Conservation (phyloP, 148 eudicot genomes). For the Chenopodium album region DNA sequence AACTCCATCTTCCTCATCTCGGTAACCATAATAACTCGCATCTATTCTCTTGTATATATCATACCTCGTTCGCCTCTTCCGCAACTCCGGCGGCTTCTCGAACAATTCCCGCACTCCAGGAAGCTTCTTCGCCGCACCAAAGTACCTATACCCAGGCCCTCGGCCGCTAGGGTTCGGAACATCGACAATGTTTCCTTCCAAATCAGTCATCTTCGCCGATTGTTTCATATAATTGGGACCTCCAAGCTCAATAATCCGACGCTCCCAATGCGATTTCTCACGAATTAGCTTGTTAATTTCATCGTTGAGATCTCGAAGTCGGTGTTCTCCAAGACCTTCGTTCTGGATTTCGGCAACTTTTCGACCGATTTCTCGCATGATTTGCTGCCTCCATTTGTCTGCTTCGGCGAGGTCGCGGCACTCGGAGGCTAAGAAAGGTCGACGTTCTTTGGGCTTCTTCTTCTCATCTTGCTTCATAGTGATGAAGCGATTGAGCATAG, state of each 20-base stretch:
- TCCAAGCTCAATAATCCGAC: conserved; percentile 75
- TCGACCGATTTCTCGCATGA: conserved; percentile 79
- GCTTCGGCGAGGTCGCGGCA: conserved; percentile 94
- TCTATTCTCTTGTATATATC: conserved; percentile 85
- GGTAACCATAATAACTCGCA: conserved; percentile 86
- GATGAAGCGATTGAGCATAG: conserved; percentile 89
- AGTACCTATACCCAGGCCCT: conserved; percentile 84
- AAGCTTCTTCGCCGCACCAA: conserved; percentile 91
- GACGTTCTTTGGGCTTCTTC: conserved; percentile 85
- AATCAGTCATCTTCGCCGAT: conserved; percentile 88
- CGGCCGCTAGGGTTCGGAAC: conserved; percentile 94
- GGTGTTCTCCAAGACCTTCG: conserved; percentile 85
- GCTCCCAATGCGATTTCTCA: conserved; percentile 85
- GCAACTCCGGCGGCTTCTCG: conserved; percentile 88
- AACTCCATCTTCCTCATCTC: conserved; percentile 93
- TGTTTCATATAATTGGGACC: conserved; percentile 69
- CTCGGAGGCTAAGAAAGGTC: conserved; percentile 82
- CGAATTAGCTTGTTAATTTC: conserved; percentile 79
- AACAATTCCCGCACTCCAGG: conserved; percentile 86
- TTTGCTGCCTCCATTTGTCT: conserved; percentile 89
- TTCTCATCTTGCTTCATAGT: conserved; percentile 85
- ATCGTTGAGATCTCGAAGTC: conserved; percentile 81
- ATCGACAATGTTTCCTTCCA: conserved; percentile 89
- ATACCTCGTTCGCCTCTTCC: conserved; percentile 85
- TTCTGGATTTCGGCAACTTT: conserved; percentile 92